Conservation (phyloP, 1,284 basidiomycete genomes). For the Leucoagaricus sp. region DNA sequence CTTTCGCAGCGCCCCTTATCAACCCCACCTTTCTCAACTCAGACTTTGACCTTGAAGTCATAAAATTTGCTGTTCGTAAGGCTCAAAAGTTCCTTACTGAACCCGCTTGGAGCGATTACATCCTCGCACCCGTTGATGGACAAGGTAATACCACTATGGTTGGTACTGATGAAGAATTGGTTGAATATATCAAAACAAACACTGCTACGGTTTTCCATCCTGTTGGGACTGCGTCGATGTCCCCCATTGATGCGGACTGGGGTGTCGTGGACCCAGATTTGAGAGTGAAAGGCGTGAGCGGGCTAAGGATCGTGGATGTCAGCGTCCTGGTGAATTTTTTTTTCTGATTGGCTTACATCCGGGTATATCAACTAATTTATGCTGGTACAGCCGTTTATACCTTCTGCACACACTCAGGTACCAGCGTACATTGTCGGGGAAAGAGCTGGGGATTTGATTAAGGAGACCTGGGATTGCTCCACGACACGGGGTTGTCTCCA, state of each 20-base stretch:
- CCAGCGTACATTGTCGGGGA: slow-evolving; percentile 16
- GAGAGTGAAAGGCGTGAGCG: slow-evolving; percentile 41
- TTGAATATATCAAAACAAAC: slow-evolving; percentile 8
- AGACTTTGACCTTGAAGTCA: slow-evolving; percentile 14
- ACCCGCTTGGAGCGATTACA: slow-evolving; percentile 20
- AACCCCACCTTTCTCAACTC: slow-evolving; percentile 14
- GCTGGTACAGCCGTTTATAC: slow-evolving; percentile 13
- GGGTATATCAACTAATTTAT: background rate
- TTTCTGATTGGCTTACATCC: background rate
- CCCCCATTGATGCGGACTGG: slow-evolving; percentile 21
- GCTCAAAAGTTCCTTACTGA: slow-evolving; percentile 19
- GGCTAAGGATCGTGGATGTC: slow-evolving; percentile 48
- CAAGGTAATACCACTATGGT: slow-evolving; percentile 4
- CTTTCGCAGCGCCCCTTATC: slow-evolving; percentile 18
- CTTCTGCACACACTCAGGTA: slow-evolving; percentile 14
- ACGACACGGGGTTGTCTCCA: no score
- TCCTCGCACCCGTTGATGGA: slow-evolving; percentile 16
- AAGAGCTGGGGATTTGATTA: slow-evolving; percentile 16
- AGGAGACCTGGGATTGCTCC: slow-evolving; percentile 8
- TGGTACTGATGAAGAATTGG: slow-evolving; percentile 12
- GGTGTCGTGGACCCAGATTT: slow-evolving; percentile 47
- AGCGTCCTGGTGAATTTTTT: background rate
- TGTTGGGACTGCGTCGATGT: slow-evolving; percentile 17
- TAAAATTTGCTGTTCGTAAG: slow-evolving; percentile 17
- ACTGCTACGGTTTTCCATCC: slow-evolving; percentile 14